A percentile compares a stretch with the other conserved stretches of the same genome.
phyloP scores from a whole-genome alignment of 2,329 filamentous ascomycete genomes.

The Acrocalymma vagum region DNA sequence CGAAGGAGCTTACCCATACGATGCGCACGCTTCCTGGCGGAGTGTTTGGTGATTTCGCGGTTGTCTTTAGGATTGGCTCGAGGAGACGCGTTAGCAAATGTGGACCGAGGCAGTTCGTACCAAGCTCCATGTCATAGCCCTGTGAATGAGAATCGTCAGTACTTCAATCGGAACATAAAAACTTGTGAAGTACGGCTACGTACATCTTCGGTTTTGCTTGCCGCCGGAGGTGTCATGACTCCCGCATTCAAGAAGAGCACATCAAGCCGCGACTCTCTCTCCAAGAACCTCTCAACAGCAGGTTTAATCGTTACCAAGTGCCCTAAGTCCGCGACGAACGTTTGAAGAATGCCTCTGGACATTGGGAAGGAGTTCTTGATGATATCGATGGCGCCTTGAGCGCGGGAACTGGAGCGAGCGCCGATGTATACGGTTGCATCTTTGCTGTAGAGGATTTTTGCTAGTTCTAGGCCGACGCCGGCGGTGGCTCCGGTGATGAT shows the following conservation, averaged over 20 bases:
- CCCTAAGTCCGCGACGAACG: constrained; percentile 44
- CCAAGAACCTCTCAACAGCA: constrained; percentile 44
- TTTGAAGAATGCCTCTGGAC: constrained; percentile 35
- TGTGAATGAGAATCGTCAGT: too few relatives aligned
- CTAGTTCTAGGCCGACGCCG: constrained; percentile 59
- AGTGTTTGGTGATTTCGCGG: constrained; percentile 18
- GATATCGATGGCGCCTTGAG: constrained; percentile 49
- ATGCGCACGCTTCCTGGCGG: constrained; percentile 20
- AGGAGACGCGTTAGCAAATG: constrained; percentile 20
- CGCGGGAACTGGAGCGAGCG: constrained; percentile 55
- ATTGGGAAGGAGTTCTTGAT: constrained; percentile 49
- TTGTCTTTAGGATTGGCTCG: constrained; percentile 11
- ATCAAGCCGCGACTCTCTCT: constrained; percentile 48
- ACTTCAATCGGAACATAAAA: too few relatives aligned
- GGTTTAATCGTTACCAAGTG: constrained; percentile 50
- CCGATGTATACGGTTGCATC: constrained; percentile 65
- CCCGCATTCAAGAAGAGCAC: constrained; percentile 43
- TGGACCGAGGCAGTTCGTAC: constrained; percentile 13
- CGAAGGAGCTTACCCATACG: constrained; percentile 17
- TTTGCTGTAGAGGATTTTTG: constrained; percentile 60
- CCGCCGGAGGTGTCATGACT: constrained; percentile 22
- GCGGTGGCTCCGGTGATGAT: constrained; percentile 59
- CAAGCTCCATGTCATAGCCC: constrained; percentile 13
- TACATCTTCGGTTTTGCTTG: constrained; percentile 21
- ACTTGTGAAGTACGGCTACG: too few relatives aligned